These are phyloP conservation scores for Tylopilus felleus DNA, from an alignment of 768 basidiomycete species.

Conservation along the genomic window DNA sequence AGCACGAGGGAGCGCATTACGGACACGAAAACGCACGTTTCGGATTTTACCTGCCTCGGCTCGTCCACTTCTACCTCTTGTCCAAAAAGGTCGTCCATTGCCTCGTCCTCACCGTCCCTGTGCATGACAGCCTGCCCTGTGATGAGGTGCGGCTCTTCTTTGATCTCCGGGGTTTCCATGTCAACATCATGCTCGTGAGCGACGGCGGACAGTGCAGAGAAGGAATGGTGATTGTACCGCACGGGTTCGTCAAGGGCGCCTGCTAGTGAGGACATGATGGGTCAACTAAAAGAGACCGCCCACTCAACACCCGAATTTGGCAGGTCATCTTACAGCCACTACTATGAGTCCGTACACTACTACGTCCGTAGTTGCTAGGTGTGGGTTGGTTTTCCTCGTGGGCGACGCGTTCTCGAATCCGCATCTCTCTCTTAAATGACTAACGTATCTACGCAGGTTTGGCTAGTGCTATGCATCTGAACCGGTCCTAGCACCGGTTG, in stretches of 20 bases:
- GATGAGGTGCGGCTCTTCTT: constrained; percentile 13
- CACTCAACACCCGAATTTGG: too few species aligned
- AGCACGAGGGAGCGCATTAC: constrained; percentile 13
- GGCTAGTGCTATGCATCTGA: constrained; percentile 1
- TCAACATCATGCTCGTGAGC: constrained; percentile 37
- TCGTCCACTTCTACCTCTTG: constrained; percentile 55
- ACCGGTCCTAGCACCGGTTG: background rate
- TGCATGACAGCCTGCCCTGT: constrained; percentile 17
- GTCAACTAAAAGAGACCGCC: background rate
- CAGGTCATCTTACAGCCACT: background rate
- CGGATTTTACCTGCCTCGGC: constrained; percentile 40
- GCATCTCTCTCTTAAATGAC: background rate
- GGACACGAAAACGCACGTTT: constrained; percentile 37
- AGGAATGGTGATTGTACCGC: constrained; percentile 21
- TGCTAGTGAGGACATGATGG: constrained; percentile 56
- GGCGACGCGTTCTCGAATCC: background rate
- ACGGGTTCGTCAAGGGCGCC: constrained; percentile 47
- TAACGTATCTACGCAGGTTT: background rate
- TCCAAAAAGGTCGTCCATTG: constrained; percentile 80
- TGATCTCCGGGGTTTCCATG: constrained; percentile 35
- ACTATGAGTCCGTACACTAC: background rate
- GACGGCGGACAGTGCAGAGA: constrained; percentile 4
- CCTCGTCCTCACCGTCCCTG: constrained; percentile 39
- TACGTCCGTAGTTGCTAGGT: background rate
- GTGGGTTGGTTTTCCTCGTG: background rate